Evolutionary conservation across 345 rosid genomes (phyloP), one percentile per base, ranked within the genome.

Genomic region (Salix suchowensis): DNA sequence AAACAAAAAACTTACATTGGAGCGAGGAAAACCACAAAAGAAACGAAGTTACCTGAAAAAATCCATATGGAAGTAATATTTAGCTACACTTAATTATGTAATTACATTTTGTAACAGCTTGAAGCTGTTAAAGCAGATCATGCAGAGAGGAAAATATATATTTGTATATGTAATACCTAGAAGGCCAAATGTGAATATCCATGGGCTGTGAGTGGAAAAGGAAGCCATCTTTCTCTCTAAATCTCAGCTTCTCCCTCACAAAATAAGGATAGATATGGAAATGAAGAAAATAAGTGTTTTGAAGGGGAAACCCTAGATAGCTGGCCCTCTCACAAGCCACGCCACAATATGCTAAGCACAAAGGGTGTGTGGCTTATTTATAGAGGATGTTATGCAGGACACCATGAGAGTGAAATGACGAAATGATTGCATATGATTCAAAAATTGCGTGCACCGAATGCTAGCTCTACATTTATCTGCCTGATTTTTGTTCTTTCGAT

Each of bases 21-120:
- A 26, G 86, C 76, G 1, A 86, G 78, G 52, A 83, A 86, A 6
- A 77, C 86, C 40, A 81, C 50, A 39, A 83, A 79, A 74, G 85
- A 81, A 18, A 79, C 14, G 24, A 81, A 11, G 65, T 86, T 86
- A 21, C 85, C 85, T 80, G 55, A 13, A 69, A 69, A 71, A 26
- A 54, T 40, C 26, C n/a, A 23, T 13, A 24, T 9, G 0, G 26
- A 71, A 24, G 21, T 32, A 8, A 3, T 21, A 32, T 7, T 34
- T 65, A 66, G 9, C 5, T n/a, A 67, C 10, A 19, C 6, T 18
- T 32, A 10, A 62, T 62, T 12, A 18, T 28, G 66, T 23, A 26
- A 4, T 62, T 15, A 62, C 18, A 23, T 28, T 30, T 42, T 4
- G 23, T 23, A 26, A 62, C n/a, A 30, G 10, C 16, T 50, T 16